These are phyloP conservation scores for Colletotrichum navitas DNA, from an alignment of 2,329 filamentous ascomycete species.

Conservation along the genomic window DNA sequence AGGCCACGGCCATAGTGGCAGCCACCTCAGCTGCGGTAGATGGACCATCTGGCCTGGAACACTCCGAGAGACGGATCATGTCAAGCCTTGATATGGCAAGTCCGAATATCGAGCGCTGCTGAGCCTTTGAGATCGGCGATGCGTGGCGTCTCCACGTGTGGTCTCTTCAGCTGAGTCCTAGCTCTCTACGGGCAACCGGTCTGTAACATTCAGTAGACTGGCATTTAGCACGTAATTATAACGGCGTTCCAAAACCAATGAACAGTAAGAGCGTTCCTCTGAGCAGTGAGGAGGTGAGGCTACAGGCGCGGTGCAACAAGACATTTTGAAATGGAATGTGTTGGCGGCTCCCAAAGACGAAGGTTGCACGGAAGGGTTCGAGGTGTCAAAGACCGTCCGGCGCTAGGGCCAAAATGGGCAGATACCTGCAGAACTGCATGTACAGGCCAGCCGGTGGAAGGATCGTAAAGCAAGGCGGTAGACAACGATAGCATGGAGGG, in stretches of 20 bases:
- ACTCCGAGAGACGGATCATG: background rate
- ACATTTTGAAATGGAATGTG: background rate
- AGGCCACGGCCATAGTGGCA: background rate
- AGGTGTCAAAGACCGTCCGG: background rate
- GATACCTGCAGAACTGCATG: background rate
- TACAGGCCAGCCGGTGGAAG: background rate
- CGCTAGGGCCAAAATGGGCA: background rate
- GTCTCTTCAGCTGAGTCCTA: slow-evolving; percentile 15
- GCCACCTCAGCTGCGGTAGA: slow-evolving; percentile 12
- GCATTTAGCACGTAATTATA: background rate
- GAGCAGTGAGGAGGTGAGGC: background rate
- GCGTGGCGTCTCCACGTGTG: slow-evolving; percentile 15
- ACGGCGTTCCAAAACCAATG: background rate
- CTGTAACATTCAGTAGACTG: background rate
- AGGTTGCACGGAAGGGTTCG: background rate
- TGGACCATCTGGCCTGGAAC: slow-evolving; percentile 7
- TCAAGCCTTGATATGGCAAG: slow-evolving; percentile 4
- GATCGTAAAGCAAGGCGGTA: background rate
- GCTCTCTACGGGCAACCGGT: background rate
- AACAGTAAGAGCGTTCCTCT: slow-evolving; percentile 2
- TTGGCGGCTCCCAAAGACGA: background rate
- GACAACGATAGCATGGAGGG: background rate
- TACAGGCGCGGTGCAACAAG: slow-evolving; percentile 1
- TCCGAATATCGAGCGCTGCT: background rate
- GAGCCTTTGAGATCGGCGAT: background rate